Percentiles rank a stretch among this genome's conserved stretches.
phyloP scores from a whole-genome alignment of 495 filamentous ascomycete genomes.

The Penicillium lagena region DNA sequence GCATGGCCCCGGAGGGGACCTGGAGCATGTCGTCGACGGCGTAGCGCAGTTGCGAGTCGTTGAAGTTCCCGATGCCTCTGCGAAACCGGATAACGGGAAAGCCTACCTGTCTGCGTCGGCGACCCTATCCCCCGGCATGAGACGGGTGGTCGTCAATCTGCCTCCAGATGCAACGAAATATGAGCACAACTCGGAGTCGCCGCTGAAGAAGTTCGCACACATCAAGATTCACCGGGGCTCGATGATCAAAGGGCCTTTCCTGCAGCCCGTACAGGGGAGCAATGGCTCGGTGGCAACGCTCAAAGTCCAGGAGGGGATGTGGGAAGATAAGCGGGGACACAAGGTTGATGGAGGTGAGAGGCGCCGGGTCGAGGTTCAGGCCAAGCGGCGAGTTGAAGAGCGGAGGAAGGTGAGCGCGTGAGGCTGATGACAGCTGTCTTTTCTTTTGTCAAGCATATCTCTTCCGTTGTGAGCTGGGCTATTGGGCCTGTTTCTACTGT shows the following conservation, averaged over 20 bases:
- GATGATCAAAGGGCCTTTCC: constrained; percentile 64
- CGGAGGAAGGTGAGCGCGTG: constrained; percentile 28
- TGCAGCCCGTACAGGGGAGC: constrained; percentile 56
- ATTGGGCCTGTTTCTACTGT: constrained; percentile 14
- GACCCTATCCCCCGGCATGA: constrained; percentile 45
- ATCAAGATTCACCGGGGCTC: constrained; percentile 59
- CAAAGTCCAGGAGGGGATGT: constrained; percentile 73
- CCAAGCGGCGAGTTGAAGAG: constrained; percentile 53
- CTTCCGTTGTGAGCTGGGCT: constrained; percentile 5
- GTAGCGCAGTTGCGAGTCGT: constrained; percentile 61
- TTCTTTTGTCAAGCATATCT: constrained; percentile 17
- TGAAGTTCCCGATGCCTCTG: constrained; percentile 44
- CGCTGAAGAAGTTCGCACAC: constrained; percentile 47
- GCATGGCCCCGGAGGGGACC: constrained; percentile 73
- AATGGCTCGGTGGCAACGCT: constrained; percentile 56
- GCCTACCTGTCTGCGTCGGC: constrained; percentile 24
- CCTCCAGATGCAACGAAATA: constrained; percentile 43
- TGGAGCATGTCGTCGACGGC: constrained; percentile 66
- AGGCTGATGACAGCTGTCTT: background rate
- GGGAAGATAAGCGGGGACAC: constrained; percentile 74
- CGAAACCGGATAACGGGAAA: constrained; percentile 1
- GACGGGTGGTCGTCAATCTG: constrained; percentile 69
- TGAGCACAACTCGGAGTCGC: constrained; percentile 25
- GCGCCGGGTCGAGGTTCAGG: constrained; percentile 73
- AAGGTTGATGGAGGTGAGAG: constrained; percentile 98